Conservation (phyloP, 148 eudicot species). For the Persicaria tinctoria region DNA sequence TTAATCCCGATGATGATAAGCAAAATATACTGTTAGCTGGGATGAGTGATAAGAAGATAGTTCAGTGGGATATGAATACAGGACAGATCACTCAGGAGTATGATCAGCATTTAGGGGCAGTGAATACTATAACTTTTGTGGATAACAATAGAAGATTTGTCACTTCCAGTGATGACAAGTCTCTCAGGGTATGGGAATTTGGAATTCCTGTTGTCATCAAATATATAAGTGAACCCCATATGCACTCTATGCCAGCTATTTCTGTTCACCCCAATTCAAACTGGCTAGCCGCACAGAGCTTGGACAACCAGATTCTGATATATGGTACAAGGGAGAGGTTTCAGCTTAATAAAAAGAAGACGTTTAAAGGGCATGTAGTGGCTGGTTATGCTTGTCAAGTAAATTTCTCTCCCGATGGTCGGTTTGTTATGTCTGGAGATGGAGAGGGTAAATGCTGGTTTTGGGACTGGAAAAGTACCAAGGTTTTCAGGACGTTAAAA, state of each 20-base stretch:
- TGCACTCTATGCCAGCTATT: conserved; percentile 97
- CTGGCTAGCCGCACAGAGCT: conserved; percentile 94
- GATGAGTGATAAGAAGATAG: conserved; percentile 97
- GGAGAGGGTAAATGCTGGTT: conserved; percentile 98
- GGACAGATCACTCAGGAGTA: conserved; percentile 95
- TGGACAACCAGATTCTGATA: conserved; percentile 95
- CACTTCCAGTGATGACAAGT: conserved; percentile 94
- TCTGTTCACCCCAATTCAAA: conserved; percentile 78
- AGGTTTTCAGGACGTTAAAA: conserved; percentile 73
- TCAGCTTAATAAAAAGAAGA: conserved; percentile 93
- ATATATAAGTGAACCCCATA: conserved; percentile 97
- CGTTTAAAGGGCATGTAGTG: conserved; percentile 86
- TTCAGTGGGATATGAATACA: conserved; percentile 89
- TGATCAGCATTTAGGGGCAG: conserved; percentile 97
- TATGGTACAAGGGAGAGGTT: conserved; percentile 87
- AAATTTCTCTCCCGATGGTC: conserved; percentile 93
- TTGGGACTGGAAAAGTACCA: conserved; percentile 99
- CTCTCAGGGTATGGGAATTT: conserved; percentile 88
- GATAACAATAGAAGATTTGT: conserved; percentile 93
- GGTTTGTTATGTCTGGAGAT: conserved; percentile 96
- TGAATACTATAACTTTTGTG: conserved; percentile 91
- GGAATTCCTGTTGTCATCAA: conserved; percentile 98
- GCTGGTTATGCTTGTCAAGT: conserved; percentile 99
- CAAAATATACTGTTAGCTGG: conserved; percentile 92
- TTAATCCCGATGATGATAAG: conserved; percentile 95